Base-by-base conservation (phyloP, 495 filamentous ascomycete genomes). In the Aspergillus diversus region DNA sequence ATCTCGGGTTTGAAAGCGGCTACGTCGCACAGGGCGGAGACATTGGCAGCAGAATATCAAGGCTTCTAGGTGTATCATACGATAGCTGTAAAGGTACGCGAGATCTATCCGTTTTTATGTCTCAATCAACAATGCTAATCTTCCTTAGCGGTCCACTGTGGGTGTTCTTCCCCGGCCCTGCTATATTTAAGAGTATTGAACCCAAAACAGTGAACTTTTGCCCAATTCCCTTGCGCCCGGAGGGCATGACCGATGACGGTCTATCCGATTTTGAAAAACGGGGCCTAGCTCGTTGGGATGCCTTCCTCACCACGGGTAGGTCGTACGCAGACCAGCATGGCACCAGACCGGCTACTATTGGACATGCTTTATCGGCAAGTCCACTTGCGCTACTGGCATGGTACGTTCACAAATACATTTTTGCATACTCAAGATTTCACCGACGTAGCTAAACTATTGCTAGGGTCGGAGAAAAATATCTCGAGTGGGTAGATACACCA, bases 21-120 rank as follows among this genome's bases (percentile, higher is more conserved):
- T 91, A 91, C 68, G 71, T 90, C 33, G 82, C 80, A 0, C 86
- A 90, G 64, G 89, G 89, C 2, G 89, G 89, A 15, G 88, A 92
- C 65, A 80, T 90, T 52, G 89, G 89, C 5, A 81, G 80, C 63
- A 67, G 73, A 7, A 56, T 90, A 21, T 76, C 80, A 0, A 69
- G 81, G 21, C 55, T 75, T 0, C 50, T 89, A 57, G 77, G 72
- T 2, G 75, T 73, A 8, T 61, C 73, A 0, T 70, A 75, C 63
- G 66, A 75, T 12, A 74, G 72, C 37, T 84, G 82, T 55, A 83
- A 78, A 71, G 81, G 80, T 78, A 61, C 60, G 70, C 39, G 8
- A 15, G 5, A 9, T 17, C 35, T 15, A 13, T 37, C 53, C 17
- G 9, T 27, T 7, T 54, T 15, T 27, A 27, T 27, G 21, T 65